Base-by-base conservation (phyloP, 768 basidiomycete genomes). In the Phaeotremella fagi region DNA sequence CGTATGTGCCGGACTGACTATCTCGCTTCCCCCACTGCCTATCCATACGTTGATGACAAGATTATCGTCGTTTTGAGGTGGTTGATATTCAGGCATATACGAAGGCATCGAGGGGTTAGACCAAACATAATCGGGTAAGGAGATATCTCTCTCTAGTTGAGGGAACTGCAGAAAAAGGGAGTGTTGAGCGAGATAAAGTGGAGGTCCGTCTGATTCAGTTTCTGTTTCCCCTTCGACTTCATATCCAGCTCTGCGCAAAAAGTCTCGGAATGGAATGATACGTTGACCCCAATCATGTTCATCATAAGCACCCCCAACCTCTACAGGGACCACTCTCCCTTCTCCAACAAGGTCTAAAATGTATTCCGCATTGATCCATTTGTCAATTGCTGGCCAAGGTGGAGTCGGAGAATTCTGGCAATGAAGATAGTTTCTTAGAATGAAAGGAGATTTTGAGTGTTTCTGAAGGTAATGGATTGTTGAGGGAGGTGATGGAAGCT, bases 51-150 rank as follows among this genome's bases (percentile, higher is more conserved):
- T 75, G 24, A 72, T 44, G 5, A 66, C 47, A 15, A 72, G 38
- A 1, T 67, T 69, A n/a, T 67, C 60, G 6, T 82, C 81, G 55
- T 85, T 85, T 20, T 66, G 61, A 1, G 88, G 90, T 1, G 86
- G 82, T 15, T 61, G 53, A 68, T 92, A 92, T 2, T 71, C 68
- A 1, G 81, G 78, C 47, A 66, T 78, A 35, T 78, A 75, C 2
- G 66, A 54, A 4, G 80, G 78, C 0, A 80, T 59, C 12, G 75
- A 63, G 38, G 84, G 79, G 6, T 77, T 79, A 15, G 86, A 78
- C 68, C 88, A 97, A 23, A 87, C 85, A 65, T 94, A 91, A 68
- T 95, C 91, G 0, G 95, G 94, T n/a, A 89, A 62, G 9, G 80
- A 57, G 45, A 97, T 82, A 66, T 98, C 95, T 6, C 79, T 76